These are phyloP conservation scores for Rhodotorula sphaerocarpa DNA, from an alignment of 768 basidiomycete genomes.

Conservation along the genomic window DNA sequence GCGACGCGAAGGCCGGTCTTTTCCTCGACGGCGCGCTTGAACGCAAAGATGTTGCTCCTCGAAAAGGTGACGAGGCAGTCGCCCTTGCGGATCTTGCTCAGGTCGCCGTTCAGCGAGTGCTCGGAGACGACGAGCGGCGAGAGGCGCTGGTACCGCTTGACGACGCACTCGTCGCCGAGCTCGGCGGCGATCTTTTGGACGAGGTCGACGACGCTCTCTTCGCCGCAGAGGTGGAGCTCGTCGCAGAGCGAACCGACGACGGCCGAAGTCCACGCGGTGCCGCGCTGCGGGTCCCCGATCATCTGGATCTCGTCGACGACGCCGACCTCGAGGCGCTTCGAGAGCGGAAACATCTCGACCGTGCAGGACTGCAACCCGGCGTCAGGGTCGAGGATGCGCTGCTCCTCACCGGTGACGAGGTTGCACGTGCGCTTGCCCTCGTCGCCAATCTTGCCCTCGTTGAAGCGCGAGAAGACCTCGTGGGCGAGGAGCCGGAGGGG, in stretches of 20 bases:
- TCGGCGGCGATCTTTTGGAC: constrained; percentile 59
- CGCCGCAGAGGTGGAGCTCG: constrained; percentile 91
- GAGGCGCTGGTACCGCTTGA: constrained; percentile 78
- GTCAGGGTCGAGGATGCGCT: constrained; percentile 56
- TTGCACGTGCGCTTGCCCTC: constrained; percentile 64
- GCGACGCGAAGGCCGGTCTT: constrained; percentile 71
- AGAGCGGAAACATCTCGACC: constrained; percentile 72
- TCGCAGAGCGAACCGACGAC: constrained; percentile 65
- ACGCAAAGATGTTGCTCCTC: constrained; percentile 61
- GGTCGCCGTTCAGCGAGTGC: constrained; percentile 56
- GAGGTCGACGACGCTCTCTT: constrained; percentile 81
- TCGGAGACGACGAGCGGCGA: constrained; percentile 70
- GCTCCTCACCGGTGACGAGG: constrained; percentile 85
- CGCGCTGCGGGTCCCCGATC: constrained; percentile 70
- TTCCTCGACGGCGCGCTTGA: constrained; percentile 66
- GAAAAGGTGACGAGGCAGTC: constrained; percentile 89
- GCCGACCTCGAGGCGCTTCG: constrained; percentile 57
- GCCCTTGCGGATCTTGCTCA: constrained; percentile 59
- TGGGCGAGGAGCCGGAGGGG: constrained; percentile 87
- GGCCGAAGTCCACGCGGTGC: constrained; percentile 71
- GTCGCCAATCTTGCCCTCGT: constrained; percentile 78
- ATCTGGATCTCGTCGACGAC: constrained; percentile 98
- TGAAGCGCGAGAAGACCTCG: constrained; percentile 86
- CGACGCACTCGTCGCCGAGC: constrained; percentile 70
- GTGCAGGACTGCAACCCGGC: constrained; percentile 69